These are phyloP conservation scores for Flaveria trinervia DNA, from an alignment of 129 eudicot genomes.

Conservation along the genomic window DNA sequence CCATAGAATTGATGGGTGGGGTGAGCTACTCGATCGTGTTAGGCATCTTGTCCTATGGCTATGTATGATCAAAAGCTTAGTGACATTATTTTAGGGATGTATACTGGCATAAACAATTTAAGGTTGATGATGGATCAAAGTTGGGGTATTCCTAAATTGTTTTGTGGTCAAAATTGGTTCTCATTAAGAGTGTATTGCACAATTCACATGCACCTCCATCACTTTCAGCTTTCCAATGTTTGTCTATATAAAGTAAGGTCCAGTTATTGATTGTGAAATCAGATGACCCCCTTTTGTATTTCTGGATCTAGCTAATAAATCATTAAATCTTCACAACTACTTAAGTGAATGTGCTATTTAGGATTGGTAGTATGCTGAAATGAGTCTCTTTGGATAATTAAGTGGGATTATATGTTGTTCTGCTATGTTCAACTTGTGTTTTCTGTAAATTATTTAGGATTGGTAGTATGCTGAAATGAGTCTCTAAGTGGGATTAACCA, in stretches of 20 bases:
- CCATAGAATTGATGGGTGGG: constrained; percentile 8
- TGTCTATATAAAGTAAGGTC: constrained; percentile 29
- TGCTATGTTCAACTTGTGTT: constrained; percentile 5
- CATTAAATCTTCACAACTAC: not conserved
- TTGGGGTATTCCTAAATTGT: constrained; percentile 25
- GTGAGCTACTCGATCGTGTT: constrained; percentile 17
- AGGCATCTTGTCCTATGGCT: constrained; percentile 24
- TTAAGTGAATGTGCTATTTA: constrained; percentile 11
- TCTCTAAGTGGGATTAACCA: too few relatives aligned
- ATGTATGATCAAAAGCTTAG: constrained; percentile 28
- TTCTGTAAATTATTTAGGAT: not conserved
- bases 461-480: too few relatives aligned
- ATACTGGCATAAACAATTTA: constrained; percentile 7
- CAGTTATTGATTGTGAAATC: constrained; percentile 10
- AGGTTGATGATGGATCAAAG: not conserved
- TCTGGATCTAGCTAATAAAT: not conserved
- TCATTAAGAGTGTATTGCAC: constrained; percentile 22
- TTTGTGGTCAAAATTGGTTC: constrained; percentile 30
- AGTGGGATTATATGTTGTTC: constrained; percentile 10
- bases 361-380: constrained; percentile 21
- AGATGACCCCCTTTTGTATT: not conserved
- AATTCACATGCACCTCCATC: constrained; percentile 32
- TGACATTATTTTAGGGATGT: constrained; percentile 18
- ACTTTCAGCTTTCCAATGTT: constrained; percentile 34
- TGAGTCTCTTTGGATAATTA: constrained; percentile 18